phyloP scores from a whole-genome alignment of 805 yeast species.

The Huiozyma naganishii region DNA sequence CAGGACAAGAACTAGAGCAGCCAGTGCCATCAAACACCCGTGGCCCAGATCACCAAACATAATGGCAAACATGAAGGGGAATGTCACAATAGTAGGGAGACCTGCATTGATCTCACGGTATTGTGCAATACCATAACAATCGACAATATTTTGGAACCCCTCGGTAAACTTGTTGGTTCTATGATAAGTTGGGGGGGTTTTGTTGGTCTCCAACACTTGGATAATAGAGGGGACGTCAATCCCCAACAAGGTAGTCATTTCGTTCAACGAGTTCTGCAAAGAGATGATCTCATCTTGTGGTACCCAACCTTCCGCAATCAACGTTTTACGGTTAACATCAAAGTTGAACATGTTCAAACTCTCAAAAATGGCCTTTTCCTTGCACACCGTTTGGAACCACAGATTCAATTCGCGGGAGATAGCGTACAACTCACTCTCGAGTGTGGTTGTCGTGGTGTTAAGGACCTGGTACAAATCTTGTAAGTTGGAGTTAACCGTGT shows the following conservation, averaged over 20 bases:
- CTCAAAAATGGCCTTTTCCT: conserved; percentile 50
- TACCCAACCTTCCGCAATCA: conserved; percentile 68
- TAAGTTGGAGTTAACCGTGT: conserved; percentile 31
- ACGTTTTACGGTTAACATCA: conserved; percentile 54
- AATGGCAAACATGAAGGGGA: conserved; percentile 74
- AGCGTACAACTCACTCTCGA: conserved; percentile 55
- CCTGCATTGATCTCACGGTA: conserved; percentile 71
- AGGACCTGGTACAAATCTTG: conserved; percentile 41
- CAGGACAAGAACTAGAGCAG: conserved; percentile 42
- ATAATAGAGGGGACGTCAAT: conserved; percentile 35
- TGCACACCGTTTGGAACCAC: conserved; percentile 45
- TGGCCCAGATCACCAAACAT: conserved; percentile 82
- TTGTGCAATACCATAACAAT: conserved; percentile 70
- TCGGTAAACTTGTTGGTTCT: conserved; percentile 57
- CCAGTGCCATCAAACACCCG: conserved; percentile 51
- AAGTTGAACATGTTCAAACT: conserved; percentile 57
- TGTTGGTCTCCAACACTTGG: conserved; percentile 52
- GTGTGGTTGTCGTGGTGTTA: conserved; percentile 40
- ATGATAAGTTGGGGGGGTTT: conserved; percentile 64
- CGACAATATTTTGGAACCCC: conserved; percentile 61
- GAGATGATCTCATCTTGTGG: conserved; percentile 43
- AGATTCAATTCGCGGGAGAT: conserved; percentile 48
- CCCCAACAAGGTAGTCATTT: conserved; percentile 25
- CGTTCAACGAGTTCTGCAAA: conserved; percentile 36
- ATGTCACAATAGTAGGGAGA: conserved; percentile 60